Conservation (phyloP, 2,329 filamentous ascomycete species). For the Graphilbum ipis-grandicollis region DNA sequence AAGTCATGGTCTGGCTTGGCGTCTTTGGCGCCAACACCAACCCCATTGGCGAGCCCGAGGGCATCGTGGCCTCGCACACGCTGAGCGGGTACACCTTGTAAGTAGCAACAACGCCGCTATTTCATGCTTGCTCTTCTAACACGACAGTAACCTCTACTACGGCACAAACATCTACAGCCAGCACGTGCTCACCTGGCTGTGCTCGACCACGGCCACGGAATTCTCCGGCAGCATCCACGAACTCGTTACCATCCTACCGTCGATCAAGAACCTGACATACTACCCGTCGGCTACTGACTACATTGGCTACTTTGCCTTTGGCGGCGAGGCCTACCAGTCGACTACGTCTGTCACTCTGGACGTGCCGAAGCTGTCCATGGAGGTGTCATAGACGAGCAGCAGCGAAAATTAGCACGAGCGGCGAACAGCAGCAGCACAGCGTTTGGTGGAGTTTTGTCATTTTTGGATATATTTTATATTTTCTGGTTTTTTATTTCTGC, state of each 20-base stretch:
- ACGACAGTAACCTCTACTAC: constrained; percentile 19
- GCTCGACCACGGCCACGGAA: constrained; percentile 15
- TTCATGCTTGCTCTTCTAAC: too few relatives aligned
- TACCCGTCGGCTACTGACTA: constrained; percentile 24
- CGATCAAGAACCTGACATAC: constrained; percentile 13
- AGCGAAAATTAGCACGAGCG: too few relatives aligned
- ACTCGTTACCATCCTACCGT: constrained; percentile 23
- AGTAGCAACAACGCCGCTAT: too few relatives aligned
- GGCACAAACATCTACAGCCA: constrained; percentile 23
- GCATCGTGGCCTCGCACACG: constrained; percentile 16
- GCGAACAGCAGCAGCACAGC: too few relatives aligned
- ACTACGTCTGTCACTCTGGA: constrained; percentile 28
- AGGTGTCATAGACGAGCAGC: constrained; percentile 7
- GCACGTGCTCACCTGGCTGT: constrained; percentile 32
- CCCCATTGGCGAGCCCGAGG: constrained; percentile 20
- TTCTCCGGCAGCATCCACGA: constrained; percentile 30
- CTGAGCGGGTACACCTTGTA: constrained; percentile 23
- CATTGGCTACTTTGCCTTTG: constrained; percentile 33
- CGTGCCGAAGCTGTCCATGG: constrained; percentile 21
- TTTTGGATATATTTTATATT: too few relatives aligned
- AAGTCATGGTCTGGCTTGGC: constrained; percentile 6
- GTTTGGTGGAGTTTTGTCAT: too few relatives aligned
- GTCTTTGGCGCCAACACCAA: constrained; percentile 1
- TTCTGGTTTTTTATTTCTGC: too few relatives aligned
- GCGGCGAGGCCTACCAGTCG: constrained; percentile 30